Percentiles rank a stretch among this genome's conserved stretches.
These are phyloP conservation scores for Pisolithus tinctorius DNA, from an alignment of 768 basidiomycete species.

Conservation along the genomic window DNA sequence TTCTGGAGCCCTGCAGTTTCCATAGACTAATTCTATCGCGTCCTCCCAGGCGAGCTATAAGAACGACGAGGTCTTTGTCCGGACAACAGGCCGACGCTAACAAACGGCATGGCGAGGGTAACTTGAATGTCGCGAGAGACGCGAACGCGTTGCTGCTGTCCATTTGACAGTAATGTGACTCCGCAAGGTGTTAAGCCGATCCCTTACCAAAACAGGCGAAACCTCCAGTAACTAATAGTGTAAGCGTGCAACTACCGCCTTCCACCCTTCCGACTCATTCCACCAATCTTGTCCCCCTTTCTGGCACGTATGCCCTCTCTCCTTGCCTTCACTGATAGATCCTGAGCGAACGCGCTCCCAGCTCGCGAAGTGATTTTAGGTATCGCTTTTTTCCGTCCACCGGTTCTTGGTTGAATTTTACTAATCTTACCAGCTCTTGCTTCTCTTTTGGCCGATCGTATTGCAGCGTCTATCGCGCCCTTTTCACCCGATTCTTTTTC, in stretches of 20 bases:
- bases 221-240: not conserved
- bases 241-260: conserved; percentile 20
- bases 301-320: conserved; percentile 62
- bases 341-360: conserved; percentile 49
- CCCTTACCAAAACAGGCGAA: not conserved
- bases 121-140: conserved; percentile 47
- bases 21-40: conserved; percentile 69
- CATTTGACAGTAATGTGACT: conserved; percentile 20
- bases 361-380: conserved; percentile 25
- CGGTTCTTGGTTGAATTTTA: conserved; percentile 34
- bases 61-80: conserved; percentile 72
- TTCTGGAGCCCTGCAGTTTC: conserved; percentile 73
- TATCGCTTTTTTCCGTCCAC: conserved; percentile 27
- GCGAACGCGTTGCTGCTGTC: conserved; percentile 41
- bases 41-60: conserved; percentile 61
- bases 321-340: conserved; percentile 42
- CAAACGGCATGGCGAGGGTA: conserved; percentile 54
- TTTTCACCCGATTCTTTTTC: conserved; percentile 58
- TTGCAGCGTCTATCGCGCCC: conserved; percentile 58
- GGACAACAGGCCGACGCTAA: conserved; percentile 69
- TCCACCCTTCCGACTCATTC: conserved; percentile 37
- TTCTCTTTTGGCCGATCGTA: conserved; percentile 83
- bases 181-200: not conserved
- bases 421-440: conserved; percentile 72
- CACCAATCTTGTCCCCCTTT: conserved; percentile 50